Base-by-base conservation (phyloP, 2,329 filamentous ascomycete species). In the Cordyceps farinosa region DNA sequence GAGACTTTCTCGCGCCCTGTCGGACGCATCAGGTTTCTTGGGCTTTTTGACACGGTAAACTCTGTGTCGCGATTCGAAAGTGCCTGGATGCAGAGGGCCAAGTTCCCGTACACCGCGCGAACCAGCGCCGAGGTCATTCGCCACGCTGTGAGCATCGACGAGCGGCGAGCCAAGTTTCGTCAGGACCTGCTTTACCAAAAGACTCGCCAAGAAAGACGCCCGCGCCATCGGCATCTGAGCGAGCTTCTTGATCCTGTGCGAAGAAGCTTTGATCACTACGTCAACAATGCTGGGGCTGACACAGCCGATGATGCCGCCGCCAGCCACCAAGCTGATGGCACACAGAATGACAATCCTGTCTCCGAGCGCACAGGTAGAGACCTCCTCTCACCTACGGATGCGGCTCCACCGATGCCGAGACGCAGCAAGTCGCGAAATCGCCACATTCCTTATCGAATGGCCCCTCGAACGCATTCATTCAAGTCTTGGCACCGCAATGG, bases 11-110 rank as follows among this genome's bases (percentile, higher is more conserved):
- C 87, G 48, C 80, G 91, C 0, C 90, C 90, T 0, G 88, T 92
- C 1, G 83, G 87, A 11, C 82, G 89, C 0, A 91, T 94, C 65
- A 82, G 84, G 2, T 93, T 94, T 68, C 79, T 95, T 1, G 91
- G 91, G 0, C 80, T 95, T 0, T 95, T 94, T 66, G 90, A 94
- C 68, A 92, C 90, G 0, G 90, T 94, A 66, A 93, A 93, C 69
- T 90, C 87, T 15, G 90, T 93, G 0, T 90, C 90, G 1, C 82
- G 84, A 3, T 95, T 95, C 64, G 91, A 95, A 74, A 84, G 81
- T 2, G 82, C 83, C 0, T 90, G 87, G 85, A 93, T 94, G 88
- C 85, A 91, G 70, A 84, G 90, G 44, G 90, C 84, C 70, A 91
- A 89, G 71, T 92, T 92, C 48, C 90, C 90, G 0, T 90, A 89